Conservation (phyloP, 2,329 filamentous ascomycete genomes). For the Lecanicillium sp. region DNA sequence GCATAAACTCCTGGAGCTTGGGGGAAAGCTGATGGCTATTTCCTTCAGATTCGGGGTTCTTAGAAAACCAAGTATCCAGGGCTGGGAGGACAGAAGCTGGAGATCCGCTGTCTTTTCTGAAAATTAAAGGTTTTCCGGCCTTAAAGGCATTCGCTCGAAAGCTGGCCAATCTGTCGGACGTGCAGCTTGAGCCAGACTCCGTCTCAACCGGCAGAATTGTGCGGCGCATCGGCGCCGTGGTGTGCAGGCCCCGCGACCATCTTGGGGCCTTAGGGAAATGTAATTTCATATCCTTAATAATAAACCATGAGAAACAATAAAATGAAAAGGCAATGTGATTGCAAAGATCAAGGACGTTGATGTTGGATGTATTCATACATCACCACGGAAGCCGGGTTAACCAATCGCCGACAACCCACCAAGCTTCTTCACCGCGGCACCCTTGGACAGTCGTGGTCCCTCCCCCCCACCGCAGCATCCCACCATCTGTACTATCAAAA, state of each 20-base stretch:
- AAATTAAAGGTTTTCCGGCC: conserved; percentile 39
- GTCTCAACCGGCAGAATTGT: too few species aligned
- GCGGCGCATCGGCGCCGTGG: too few species aligned
- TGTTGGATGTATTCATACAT: background rate
- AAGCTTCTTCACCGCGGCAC: background rate
- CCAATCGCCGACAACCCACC: conserved; percentile 5
- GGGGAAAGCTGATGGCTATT: conserved; percentile 28
- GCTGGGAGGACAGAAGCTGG: conserved; percentile 9
- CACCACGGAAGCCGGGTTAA: conserved; percentile 8
- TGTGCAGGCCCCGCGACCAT: too few species aligned
- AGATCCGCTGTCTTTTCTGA: conserved; percentile 38
- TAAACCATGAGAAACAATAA: background rate
- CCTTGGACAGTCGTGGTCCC: conserved; percentile 3
- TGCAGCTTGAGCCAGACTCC: too few species aligned
- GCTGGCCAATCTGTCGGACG: too few species aligned
- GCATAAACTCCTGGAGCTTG: conserved; percentile 26
- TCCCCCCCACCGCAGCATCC: conserved; percentile 10
- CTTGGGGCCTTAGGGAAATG: too few species aligned
- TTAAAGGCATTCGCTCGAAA: conserved; percentile 32
- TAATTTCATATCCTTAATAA: too few species aligned
- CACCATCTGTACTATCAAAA: conserved; percentile 7
- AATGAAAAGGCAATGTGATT: background rate
- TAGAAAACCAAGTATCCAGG: conserved; percentile 12
- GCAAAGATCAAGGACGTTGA: background rate
- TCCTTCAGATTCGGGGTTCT: conserved; percentile 16